Base-by-base conservation (phyloP, 139 green algal species). In the Picochlorum sp. region DNA sequence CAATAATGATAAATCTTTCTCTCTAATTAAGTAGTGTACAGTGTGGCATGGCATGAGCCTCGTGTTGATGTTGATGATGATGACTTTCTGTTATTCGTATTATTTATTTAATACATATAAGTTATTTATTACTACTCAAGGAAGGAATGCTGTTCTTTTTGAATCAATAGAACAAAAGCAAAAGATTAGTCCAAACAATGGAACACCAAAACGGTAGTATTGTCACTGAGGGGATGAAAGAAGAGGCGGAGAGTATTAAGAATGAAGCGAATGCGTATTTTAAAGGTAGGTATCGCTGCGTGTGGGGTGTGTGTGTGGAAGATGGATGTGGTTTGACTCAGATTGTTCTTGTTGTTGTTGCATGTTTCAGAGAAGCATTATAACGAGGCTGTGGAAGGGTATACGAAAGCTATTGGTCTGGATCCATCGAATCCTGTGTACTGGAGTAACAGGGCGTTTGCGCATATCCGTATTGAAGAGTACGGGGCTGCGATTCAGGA, bases 401-500 rank as follows among this genome's bases (percentile, higher is more conserved):
- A 98, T 77, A 88, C 75, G 8, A 60, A 83, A 20, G 90, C 92
- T 4, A 88, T 98, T 4, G 76, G 88, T 6, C 23, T 86, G 0
- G 78, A 90, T 61, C 79, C 83, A 1, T 64, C 66, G 51, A 91
- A 84, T 50, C 84, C 87, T 9, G 74, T 96, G 2, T 90, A 90
- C 49, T 94, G 79, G 21, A 68, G 75, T 23, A 98, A 98, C 81
- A 74, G 93, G 6, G 85, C 93, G 0, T 87, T 95, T 61, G 85
- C 89, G 4, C 81, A 97, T 69, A 84, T 89, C 5, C 80, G 83
- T 51, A 70, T 97, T 1, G 94, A 99, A 71, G 84, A 91, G 50
- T 96, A 90, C 77, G 94, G 90, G 30, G 76, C 75, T 49, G 93
- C 93, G 14, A 70, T 98, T 2, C 68, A 73, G n/a, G 94, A 99